Base-by-base conservation (phyloP, 1,284 basidiomycete genomes). In the Rhizopogon parksii region DNA sequence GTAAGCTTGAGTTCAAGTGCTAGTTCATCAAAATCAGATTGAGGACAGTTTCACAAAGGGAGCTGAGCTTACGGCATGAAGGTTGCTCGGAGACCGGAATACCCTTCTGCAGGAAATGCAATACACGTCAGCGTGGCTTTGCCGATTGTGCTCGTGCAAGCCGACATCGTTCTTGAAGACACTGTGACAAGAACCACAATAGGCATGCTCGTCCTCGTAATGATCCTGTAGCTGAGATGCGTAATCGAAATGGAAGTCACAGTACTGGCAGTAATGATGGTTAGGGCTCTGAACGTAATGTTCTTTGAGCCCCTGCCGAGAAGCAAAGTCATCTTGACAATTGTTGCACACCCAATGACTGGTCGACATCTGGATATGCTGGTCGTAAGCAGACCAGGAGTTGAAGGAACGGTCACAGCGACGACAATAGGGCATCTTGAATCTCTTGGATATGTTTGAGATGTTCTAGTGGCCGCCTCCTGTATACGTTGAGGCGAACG, bases 71-170 rank as follows among this genome's bases (percentile, higher is more conserved):
- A 51, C 56, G 9, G 40, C 34, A 12, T 57, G 62, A 17, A 79
- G 60, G 57, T 70, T 72, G 49, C 45, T 69, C 35, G 60, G 66
- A 1, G 66, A 69, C 11, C 17, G 56, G 62, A 82, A 83, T 11
- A 67, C 51, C 9, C 70, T 67, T 21, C 62, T 58, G 61, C 81
- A 83, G 0, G 58, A 21, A 2, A 15, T 46, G 51, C 82, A 84
- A 55, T 78, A 81, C 47, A 62, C 50, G 36, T 21, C 1, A 8
- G n/a, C 30, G 50, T 83, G 81, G 17, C 59, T 66, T 59, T 78
- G 72, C 7, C 72, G 65, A 51, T 72, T 69, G 57, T 83, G 81
- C 53, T 78, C 70, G 15, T 70, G 58, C 25, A 79, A 60, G 1
- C 71, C 75, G 4, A 40, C 2, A 0, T 61, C 65, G 30, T 59